These are phyloP conservation scores for Dioscorea cayenensis DNA, from an alignment of 116 monocot genomes.

Conservation along the genomic window DNA sequence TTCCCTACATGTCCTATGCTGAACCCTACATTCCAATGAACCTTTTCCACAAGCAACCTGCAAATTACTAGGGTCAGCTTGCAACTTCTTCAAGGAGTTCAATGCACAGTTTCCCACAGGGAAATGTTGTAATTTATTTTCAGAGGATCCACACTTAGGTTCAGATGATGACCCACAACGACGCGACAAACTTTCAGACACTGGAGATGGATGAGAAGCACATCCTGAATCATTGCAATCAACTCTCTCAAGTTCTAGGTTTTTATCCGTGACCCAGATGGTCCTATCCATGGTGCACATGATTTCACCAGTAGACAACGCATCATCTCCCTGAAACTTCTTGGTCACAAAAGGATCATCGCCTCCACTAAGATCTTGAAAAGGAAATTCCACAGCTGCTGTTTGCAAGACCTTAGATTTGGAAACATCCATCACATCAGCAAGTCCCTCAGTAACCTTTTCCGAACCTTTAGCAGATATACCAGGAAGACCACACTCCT, in stretches of 20 bases:
- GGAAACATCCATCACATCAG: background rate
- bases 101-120: background rate
- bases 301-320: background rate
- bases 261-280: background rate
- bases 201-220: background rate
- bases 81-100: background rate
- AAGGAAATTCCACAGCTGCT: background rate
- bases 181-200: background rate
- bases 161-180: background rate
- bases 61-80: background rate
- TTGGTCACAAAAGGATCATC: background rate
- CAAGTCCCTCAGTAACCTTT: background rate
- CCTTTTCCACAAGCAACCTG: background rate
- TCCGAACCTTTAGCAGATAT: background rate
- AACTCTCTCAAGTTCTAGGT: background rate
- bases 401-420: background rate
- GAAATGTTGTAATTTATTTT: background rate
- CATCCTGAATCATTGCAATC: background rate
- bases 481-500: background rate
- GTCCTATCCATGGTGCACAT: background rate
- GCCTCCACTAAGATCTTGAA: background rate
- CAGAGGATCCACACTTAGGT: background rate
- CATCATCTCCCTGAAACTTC: background rate
- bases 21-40: background rate
- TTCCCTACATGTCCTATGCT: background rate